Evolutionary conservation across 306 rosid species (phyloP).

Genomic region (Medicago lupulina): DNA sequence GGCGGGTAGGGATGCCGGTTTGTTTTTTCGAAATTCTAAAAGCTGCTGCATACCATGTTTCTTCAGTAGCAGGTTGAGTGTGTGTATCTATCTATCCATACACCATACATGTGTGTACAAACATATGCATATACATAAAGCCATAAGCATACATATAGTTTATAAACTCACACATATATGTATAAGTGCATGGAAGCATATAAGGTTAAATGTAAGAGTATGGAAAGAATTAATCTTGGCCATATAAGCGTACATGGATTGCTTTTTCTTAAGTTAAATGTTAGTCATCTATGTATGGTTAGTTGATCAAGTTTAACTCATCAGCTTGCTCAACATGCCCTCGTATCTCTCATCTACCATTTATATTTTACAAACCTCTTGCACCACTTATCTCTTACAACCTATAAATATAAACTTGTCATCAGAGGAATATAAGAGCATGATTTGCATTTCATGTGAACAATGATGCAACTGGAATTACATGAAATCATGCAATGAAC

Average conservation of each 20-base stretch:
- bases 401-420: neutral
- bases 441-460: neutral
- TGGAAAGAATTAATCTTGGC: no score
- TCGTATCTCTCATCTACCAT: neutral
- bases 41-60: constrained; percentile 3
- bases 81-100: no score
- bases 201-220: neutral
- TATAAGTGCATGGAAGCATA: neutral
- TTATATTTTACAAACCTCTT: no score
- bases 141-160: no score
- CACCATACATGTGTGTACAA: no score
- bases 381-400: neutral
- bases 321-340: neutral
- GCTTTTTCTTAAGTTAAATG: neutral
- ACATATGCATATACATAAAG: no score
- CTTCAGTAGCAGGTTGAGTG: neutral
- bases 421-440: neutral
- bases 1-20: neutral
- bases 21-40: neutral
- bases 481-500: neutral
- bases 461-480: neutral
- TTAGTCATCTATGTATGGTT: neutral
- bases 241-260: neutral
- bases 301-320: neutral
- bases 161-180: no score